Conservation (phyloP, 2,329 filamentous ascomycete species). For the Fusarium pseudocircinatum region DNA sequence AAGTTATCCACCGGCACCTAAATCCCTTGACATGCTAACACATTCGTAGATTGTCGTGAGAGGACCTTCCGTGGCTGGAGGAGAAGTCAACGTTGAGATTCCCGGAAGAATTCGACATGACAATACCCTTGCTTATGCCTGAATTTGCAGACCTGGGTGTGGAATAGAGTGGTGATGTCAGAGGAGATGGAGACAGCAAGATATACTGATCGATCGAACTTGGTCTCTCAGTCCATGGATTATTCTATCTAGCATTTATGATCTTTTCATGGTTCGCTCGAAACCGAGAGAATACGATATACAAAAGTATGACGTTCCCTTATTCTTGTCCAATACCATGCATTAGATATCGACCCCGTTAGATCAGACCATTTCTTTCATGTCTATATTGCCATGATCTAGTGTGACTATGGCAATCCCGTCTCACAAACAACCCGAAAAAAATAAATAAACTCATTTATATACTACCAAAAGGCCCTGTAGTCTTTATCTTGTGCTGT, state of each 20-base stretch:
- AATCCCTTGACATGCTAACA: constrained; percentile 14
- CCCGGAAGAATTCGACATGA: constrained; percentile 74
- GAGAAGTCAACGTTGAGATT: constrained; percentile 70
- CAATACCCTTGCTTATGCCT: constrained; percentile 73
- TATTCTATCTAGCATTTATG: background rate
- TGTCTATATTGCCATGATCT: background rate
- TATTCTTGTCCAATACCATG: background rate
- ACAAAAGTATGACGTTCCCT: background rate
- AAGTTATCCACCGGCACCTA: constrained; percentile 43
- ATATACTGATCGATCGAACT: background rate
- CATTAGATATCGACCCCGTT: background rate
- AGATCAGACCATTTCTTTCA: background rate
- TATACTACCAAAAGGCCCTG: background rate
- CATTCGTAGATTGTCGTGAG: constrained; percentile 69
- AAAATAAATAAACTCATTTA: too few species aligned
- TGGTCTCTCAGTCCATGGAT: background rate
- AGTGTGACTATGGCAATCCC: background rate
- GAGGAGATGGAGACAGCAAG: background rate
- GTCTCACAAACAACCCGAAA: background rate
- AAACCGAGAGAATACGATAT: too few species aligned
- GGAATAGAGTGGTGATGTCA: background rate
- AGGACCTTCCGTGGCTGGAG: constrained; percentile 78
- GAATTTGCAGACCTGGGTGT: background rate
- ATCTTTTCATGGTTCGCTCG: background rate
- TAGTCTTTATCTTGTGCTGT: background rate